Percentiles rank a stretch among this genome's conserved stretches.
Conservation (phyloP, 768 basidiomycete genomes). For the Tulasnella sp. region DNA sequence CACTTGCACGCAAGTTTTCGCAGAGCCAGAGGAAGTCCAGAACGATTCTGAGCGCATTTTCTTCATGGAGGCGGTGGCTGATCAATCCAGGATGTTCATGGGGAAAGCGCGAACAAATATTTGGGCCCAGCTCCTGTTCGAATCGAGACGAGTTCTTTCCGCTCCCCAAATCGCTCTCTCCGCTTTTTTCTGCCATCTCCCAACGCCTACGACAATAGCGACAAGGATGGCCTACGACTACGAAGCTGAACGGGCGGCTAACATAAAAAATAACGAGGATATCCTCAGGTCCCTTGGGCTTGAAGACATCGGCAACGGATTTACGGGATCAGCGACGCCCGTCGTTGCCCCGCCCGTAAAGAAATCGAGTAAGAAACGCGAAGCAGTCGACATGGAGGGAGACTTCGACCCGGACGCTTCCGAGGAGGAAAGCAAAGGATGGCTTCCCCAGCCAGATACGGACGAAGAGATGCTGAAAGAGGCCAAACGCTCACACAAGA, state of each 20-base stretch:
- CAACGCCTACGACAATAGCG: neutral
- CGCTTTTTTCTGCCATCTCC: neutral
- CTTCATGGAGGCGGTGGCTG: neutral
- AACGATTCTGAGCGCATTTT: neutral
- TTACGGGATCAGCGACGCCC: neutral
- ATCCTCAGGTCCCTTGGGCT: neutral
- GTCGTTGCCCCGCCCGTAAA: neutral
- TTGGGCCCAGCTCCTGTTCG: neutral
- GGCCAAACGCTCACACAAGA: constrained; percentile 17
- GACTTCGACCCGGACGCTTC: neutral
- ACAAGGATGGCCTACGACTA: neutral
- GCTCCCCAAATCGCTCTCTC: neutral
- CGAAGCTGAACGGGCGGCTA: neutral
- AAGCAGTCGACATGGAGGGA: neutral
- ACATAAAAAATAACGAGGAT: neutral
- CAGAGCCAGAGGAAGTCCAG: too few relatives aligned
- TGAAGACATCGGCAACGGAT: neutral
- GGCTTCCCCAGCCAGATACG: neutral
- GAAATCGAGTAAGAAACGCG: constrained; percentile 2
- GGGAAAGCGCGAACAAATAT: neutral
- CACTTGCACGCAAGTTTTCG: too few relatives aligned
- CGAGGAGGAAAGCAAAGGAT: neutral
- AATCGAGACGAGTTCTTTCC: neutral
- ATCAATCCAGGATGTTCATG: neutral
- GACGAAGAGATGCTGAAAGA: constrained; percentile 11